These are phyloP conservation scores for Amanita pseudoporphyria DNA, from an alignment of 768 basidiomycete genomes.

Conservation along the genomic window DNA sequence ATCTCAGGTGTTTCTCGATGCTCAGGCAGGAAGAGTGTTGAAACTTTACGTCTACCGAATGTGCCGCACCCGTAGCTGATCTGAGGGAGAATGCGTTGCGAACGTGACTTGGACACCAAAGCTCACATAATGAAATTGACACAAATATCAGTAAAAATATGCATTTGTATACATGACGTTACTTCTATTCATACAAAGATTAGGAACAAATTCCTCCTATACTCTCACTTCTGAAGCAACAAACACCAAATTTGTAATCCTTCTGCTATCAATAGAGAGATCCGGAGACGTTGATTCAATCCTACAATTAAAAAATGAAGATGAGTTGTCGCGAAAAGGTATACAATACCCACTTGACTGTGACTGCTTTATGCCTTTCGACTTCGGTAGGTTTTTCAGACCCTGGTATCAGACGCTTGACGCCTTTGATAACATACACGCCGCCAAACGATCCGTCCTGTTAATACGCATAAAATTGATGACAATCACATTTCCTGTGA, in stretches of 20 bases:
- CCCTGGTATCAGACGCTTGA: conserved; percentile 28
- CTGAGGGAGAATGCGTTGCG: too few species aligned
- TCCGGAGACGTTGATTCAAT: conserved; percentile 14
- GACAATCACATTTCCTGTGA: not conserved
- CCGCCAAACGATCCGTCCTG: conserved; percentile 43
- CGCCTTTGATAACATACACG: conserved; percentile 41
- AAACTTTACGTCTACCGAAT: too few species aligned
- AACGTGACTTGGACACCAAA: too few species aligned
- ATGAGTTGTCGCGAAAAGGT: not conserved
- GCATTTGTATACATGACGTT: too few species aligned
- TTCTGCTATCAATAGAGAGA: conserved; percentile 28
- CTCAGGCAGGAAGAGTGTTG: too few species aligned
- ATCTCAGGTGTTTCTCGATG: too few species aligned
- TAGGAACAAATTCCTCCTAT: conserved; percentile 7
- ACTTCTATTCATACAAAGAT: too few species aligned
- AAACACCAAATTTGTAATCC: conserved; percentile 37
- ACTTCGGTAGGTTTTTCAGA: conserved; percentile 24
- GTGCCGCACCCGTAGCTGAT: too few species aligned
- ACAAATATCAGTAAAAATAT: too few species aligned
- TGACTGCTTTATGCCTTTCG: conserved; percentile 42
- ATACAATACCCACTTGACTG: conserved; percentile 31
- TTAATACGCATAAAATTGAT: conserved; percentile 2
- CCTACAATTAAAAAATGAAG: conserved; percentile 7
- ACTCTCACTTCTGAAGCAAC: conserved; percentile 37
- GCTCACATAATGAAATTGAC: too few species aligned